Conservation (phyloP, 2,329 filamentous ascomycete genomes). For the Aspergillus carbonarius region DNA sequence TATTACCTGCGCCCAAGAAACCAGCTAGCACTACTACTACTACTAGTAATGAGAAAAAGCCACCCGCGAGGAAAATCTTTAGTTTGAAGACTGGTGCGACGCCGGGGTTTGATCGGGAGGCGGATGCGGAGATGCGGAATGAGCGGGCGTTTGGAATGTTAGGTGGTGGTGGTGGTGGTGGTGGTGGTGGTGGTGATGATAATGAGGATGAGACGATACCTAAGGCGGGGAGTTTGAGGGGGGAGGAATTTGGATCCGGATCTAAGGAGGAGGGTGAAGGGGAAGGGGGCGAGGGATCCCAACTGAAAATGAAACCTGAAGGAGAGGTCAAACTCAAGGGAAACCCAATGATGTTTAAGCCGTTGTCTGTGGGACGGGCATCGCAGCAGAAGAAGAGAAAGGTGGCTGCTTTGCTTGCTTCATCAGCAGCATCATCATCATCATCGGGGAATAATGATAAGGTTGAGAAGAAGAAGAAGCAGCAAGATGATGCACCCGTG, state of each 20-base stretch:
- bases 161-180: too few species aligned
- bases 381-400: slow-evolving; percentile 66
- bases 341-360: slow-evolving; percentile 84
- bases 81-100: slow-evolving; percentile 80
- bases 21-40: slow-evolving; percentile 18
- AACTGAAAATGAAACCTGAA: slow-evolving; percentile 22
- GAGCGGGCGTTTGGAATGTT: slow-evolving; percentile 26
- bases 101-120: slow-evolving; percentile 73
- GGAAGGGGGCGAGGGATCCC: neutral
- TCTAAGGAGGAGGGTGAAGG: slow-evolving; percentile 1
- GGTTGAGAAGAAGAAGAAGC: slow-evolving; percentile 7
- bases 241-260: slow-evolving; percentile 7
- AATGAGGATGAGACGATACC: slow-evolving; percentile 34
- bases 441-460: slow-evolving; percentile 16
- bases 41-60: slow-evolving; percentile 27
- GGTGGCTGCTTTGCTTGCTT: slow-evolving; percentile 20
- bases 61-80: slow-evolving; percentile 57
- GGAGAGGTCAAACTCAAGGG: slow-evolving; percentile 57
- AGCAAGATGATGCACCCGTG: too few species aligned
- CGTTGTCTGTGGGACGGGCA: slow-evolving; percentile 78
- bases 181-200: slow-evolving; percentile 19
- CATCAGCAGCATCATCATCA: slow-evolving; percentile 17
- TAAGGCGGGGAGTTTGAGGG: slow-evolving; percentile 25
- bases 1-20: slow-evolving; percentile 80
- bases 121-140: slow-evolving; percentile 41